Evolutionary conservation across 345 rosid species (phyloP).

Genomic region (Triadica sebifera): DNA sequence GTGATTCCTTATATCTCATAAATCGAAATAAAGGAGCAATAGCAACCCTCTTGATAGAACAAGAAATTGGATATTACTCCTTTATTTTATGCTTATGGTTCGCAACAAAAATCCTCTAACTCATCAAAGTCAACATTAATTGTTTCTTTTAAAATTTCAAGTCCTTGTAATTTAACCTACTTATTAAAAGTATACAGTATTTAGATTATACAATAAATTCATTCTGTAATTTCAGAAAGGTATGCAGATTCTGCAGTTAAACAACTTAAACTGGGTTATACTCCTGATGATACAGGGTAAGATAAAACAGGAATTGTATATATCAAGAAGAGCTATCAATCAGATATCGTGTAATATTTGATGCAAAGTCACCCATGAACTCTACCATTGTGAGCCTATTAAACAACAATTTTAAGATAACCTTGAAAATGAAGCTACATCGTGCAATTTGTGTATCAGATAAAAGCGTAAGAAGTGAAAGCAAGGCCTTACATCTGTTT

Average conservation of each 20-base stretch:
- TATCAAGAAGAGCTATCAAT: neutral
- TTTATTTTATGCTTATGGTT: no score
- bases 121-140: neutral
- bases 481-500: conserved; percentile 71
- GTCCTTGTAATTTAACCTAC: neutral
- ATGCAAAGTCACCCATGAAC: neutral
- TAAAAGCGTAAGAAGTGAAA: neutral
- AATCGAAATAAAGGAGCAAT: no score
- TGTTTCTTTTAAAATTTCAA: neutral
- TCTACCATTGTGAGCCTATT: neutral
- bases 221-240: neutral
- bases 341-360: neutral
- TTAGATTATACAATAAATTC: neutral
- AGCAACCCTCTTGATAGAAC: no score
- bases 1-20: neutral
- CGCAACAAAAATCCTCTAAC: neutral
- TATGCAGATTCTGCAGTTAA: neutral
- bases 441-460: neutral
- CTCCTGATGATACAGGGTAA: neutral
- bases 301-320: neutral
- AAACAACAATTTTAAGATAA: neutral
- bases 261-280: neutral
- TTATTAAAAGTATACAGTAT: neutral
- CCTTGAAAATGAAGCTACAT: neutral
- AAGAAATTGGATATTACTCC: no score